These are phyloP conservation scores for Apocynum venetum DNA, from an alignment of 257 asterid species.

Conservation along the genomic window DNA sequence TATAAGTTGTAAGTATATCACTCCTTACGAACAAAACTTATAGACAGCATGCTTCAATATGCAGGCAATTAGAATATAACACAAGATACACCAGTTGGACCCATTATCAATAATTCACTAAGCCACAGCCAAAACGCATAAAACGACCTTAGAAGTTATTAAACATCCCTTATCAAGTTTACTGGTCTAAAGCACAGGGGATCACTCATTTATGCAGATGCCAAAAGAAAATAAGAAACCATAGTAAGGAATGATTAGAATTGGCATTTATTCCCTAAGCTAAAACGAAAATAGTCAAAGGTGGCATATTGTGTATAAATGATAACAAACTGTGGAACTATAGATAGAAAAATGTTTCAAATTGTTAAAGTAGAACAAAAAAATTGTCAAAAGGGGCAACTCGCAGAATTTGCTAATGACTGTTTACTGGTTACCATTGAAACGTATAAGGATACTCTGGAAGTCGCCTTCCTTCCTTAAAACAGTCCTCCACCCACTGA, in stretches of 20 bases:
- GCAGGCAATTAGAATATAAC: background rate
- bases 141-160: background rate
- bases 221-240: background rate
- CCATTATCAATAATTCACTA: background rate
- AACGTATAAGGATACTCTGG: slow-evolving; percentile 50
- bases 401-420: background rate
- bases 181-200: background rate
- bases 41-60: background rate
- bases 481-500: slow-evolving; percentile 87
- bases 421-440: slow-evolving; percentile 42
- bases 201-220: background rate
- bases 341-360: background rate
- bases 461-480: slow-evolving; percentile 54
- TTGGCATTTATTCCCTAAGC: background rate
- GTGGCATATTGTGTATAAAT: background rate
- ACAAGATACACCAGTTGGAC: background rate
- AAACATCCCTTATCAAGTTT: background rate
- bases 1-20: background rate
- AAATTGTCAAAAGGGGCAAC: background rate
- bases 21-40: background rate
- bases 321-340: background rate
- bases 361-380: background rate
- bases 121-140: background rate
- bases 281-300: background rate
- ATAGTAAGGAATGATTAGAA: background rate